Conservation (phyloP, 2,329 filamentous ascomycete species). For the Penicillium sp. region DNA sequence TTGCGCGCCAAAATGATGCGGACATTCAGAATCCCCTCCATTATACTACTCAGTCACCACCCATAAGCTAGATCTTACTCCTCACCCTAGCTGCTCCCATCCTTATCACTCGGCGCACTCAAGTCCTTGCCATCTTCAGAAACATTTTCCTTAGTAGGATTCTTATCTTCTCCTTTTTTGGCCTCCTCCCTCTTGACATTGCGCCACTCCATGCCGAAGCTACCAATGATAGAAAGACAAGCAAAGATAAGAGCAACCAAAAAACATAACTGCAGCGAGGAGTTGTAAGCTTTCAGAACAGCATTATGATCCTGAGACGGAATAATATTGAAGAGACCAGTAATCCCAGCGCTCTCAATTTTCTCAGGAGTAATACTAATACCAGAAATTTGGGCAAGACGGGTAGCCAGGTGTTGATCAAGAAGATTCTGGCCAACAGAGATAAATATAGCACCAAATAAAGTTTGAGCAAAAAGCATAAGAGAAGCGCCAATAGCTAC, state of each 20-base stretch:
- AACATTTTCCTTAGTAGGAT: neutral
- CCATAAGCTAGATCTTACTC: too few relatives aligned
- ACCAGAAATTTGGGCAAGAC: conserved; percentile 19
- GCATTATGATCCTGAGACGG: conserved; percentile 3
- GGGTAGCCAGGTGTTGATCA: conserved; percentile 23
- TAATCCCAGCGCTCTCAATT: conserved; percentile 1
- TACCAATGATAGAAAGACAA: conserved; percentile 8
- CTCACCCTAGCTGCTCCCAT: too few relatives aligned
- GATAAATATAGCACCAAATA: conserved; percentile 28
- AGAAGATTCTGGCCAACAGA: conserved; percentile 28
- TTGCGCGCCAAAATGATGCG: too few relatives aligned
- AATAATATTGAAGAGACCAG: conserved; percentile 2
- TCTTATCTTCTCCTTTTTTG: neutral
- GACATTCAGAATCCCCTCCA: too few relatives aligned
- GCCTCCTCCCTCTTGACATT: conserved; percentile 6
- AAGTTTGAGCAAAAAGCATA: conserved; percentile 19
- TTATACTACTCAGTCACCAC: too few relatives aligned
- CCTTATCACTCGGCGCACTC: too few relatives aligned
- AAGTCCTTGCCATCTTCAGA: neutral
- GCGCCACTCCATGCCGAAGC: conserved; percentile 10
- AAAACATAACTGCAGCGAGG: conserved; percentile 6
- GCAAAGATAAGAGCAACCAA: conserved; percentile 5
- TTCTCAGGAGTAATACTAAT: conserved; percentile 7
- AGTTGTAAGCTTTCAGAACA: conserved; percentile 8
- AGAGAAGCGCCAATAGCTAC: conserved; percentile 23